A percentile compares a stretch with the other conserved stretches of the same genome.
Evolutionary conservation across 2,329 filamentous ascomycete species (phyloP).

Genomic region (Cadophora sp.): DNA sequence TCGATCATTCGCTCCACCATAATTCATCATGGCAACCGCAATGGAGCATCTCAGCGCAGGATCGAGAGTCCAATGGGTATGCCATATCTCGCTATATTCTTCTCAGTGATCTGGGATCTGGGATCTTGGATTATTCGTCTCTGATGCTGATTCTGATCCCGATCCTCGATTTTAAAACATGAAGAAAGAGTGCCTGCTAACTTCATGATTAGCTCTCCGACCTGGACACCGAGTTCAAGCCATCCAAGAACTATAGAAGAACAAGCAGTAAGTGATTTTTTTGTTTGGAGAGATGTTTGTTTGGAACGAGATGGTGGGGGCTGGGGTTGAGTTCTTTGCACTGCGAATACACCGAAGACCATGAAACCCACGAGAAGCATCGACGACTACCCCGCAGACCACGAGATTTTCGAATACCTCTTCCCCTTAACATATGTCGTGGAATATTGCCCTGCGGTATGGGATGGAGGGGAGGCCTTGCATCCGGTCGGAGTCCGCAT

Average conservation of each 20-base stretch:
- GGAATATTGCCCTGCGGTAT: background rate
- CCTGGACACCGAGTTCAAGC: slow-evolving; percentile 84
- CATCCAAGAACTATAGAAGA: slow-evolving; percentile 88
- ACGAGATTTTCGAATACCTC: background rate
- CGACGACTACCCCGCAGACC: background rate
- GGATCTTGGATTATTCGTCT: too few relatives aligned
- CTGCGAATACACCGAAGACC: background rate
- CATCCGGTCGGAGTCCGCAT: background rate
- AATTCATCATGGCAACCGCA: slow-evolving; percentile 60
- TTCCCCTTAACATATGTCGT: too few relatives aligned
- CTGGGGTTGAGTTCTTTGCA: background rate
- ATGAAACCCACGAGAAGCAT: background rate
- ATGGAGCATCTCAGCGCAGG: slow-evolving; percentile 86
- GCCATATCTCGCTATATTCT: too few relatives aligned
- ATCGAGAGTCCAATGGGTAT: too few relatives aligned
- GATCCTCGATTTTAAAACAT: too few relatives aligned
- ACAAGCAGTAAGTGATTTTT: slow-evolving; percentile 72
- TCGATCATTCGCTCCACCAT: slow-evolving; percentile 4
- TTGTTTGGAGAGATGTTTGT: slow-evolving; percentile 70
- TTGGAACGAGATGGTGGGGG: background rate
- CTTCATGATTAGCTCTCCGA: slow-evolving; percentile 17
- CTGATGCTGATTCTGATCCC: too few relatives aligned
- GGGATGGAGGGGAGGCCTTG: background rate
- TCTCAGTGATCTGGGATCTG: too few relatives aligned
- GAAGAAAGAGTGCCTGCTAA: too few relatives aligned